Evolutionary conservation across 345 rosid species (phyloP), one percentile per base, ranked within the genome.

Genomic region (Anacardium occidentale): DNA sequence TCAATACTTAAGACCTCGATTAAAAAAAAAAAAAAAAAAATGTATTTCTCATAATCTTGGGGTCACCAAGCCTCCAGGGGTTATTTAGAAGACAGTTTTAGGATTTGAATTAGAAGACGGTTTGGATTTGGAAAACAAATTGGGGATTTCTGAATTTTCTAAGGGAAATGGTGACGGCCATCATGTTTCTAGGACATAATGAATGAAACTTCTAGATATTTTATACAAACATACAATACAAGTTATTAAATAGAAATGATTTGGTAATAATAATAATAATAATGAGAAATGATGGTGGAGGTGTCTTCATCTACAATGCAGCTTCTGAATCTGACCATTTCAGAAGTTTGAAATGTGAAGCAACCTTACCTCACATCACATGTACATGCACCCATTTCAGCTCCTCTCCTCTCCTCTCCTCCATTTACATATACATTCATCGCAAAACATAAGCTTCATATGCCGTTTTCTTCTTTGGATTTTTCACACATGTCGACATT

Each of bases 341-440:
- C 55, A 55, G 22, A 2, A 40, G 44, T 18, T 64, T 73, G 71
- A 64, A 37, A 69, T 74, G 51, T 50, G 71, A 69, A 74, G 81
- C 78, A 78, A 78, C 58, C 78, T 70, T 77, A 74, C 75, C 32
- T 29, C 32, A 29, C 32, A 29, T 29, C 32, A 29, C 32, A 29
- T 29, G 32, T 29, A 29, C 32, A 29, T 29, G 3, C 32, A 29
- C 32, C 32, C 32, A 29, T 29, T 29, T 29, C 32, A 29, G 2
- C 32, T 29, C 32, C 32, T 29, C 32, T 29, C 32, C 3, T 29
- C 32, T 29, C 1, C 32, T 29, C 32, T 3, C 1, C 1, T 29
- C 32, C n/a, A n/a, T n/a, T n/a, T n/a, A n/a, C n/a, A n/a, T n/a
- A 29, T 29, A 29, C 32, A 29, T 29, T 29, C 32, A 29, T 29